Percentiles rank a stretch among this genome's conserved stretches.
Conservation (phyloP, 2,329 filamentous ascomycete genomes). For the Ophiostoma angusticollis region DNA sequence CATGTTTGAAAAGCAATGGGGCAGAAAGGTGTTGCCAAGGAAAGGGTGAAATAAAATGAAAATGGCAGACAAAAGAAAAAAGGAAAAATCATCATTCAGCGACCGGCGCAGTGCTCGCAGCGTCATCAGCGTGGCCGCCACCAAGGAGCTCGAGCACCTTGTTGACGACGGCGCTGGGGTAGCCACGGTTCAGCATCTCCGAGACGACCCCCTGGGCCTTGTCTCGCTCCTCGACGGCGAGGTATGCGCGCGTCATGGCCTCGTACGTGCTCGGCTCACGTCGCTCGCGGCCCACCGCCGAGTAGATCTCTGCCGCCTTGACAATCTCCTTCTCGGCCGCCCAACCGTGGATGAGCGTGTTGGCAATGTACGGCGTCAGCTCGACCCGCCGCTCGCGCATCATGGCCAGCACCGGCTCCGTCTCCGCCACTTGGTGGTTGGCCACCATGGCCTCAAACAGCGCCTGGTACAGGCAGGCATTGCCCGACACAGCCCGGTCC, state of each 20-base stretch:
- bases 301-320: slow-evolving; percentile 69
- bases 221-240: slow-evolving; percentile 68
- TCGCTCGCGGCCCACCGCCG: slow-evolving; percentile 60
- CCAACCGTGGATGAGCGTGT: slow-evolving; percentile 96
- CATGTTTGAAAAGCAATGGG: background rate
- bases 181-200: slow-evolving; percentile 84
- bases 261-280: slow-evolving; percentile 97
- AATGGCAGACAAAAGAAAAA: slow-evolving; percentile 4
- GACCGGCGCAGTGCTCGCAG: slow-evolving; percentile 20
- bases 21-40: background rate
- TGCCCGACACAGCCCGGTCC: slow-evolving; percentile 53
- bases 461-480: slow-evolving; percentile 86
- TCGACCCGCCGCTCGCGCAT: slow-evolving; percentile 67
- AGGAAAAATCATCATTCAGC: background rate
- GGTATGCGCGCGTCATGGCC: slow-evolving; percentile 89
- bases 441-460: slow-evolving; percentile 96
- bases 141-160: slow-evolving; percentile 88
- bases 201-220: slow-evolving; percentile 66
- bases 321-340: slow-evolving; percentile 67
- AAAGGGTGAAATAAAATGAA: background rate
- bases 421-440: slow-evolving; percentile 72
- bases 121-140: slow-evolving; percentile 32
- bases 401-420: slow-evolving; percentile 57
- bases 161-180: slow-evolving; percentile 80
- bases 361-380: slow-evolving; percentile 94